A percentile compares a stretch with the other conserved stretches of the same genome.
Conservation (phyloP, 2,329 filamentous ascomycete genomes). For the Monosporascus sp. region DNA sequence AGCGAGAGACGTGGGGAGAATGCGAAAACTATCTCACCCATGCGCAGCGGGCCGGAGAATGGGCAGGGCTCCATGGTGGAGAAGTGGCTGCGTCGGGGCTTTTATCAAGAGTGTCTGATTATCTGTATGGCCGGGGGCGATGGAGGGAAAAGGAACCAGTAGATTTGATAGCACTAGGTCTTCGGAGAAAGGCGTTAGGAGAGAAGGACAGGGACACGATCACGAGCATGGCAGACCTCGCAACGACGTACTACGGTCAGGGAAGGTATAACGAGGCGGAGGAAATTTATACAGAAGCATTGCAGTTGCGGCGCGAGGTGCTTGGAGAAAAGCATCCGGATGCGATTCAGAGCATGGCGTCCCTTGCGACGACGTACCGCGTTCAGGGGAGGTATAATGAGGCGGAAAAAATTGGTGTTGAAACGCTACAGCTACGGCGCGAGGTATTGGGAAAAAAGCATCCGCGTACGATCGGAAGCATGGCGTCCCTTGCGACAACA, state of each 20-base stretch:
- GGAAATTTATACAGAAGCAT: constrained; percentile 7
- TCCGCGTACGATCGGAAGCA: constrained; percentile 18
- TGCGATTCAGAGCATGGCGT: too few relatives aligned
- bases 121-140: constrained; percentile 17
- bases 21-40: constrained; percentile 26
- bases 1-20: constrained; percentile 12
- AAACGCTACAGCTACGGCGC: too few relatives aligned
- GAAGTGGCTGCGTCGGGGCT: constrained; percentile 7
- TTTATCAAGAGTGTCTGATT: constrained; percentile 12
- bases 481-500: constrained; percentile 13
- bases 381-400: too few relatives aligned
- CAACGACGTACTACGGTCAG: not conserved
- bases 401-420: too few relatives aligned
- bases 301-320: constrained; percentile 9
- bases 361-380: too few relatives aligned
- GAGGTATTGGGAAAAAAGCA: too few relatives aligned
- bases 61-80: constrained; percentile 16
- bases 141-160: constrained; percentile 13
- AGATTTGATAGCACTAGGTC: not conserved
- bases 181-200: not conserved
- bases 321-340: constrained; percentile 19
- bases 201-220: not conserved
- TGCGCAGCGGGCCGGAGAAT: constrained; percentile 18
- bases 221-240: not conserved
- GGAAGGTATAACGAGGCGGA: constrained; percentile 8